Percentiles rank a stretch among this genome's conserved stretches.
These are phyloP conservation scores for Tarenaya hassleriana DNA, from an alignment of 345 rosid species.

Conservation along the genomic window DNA sequence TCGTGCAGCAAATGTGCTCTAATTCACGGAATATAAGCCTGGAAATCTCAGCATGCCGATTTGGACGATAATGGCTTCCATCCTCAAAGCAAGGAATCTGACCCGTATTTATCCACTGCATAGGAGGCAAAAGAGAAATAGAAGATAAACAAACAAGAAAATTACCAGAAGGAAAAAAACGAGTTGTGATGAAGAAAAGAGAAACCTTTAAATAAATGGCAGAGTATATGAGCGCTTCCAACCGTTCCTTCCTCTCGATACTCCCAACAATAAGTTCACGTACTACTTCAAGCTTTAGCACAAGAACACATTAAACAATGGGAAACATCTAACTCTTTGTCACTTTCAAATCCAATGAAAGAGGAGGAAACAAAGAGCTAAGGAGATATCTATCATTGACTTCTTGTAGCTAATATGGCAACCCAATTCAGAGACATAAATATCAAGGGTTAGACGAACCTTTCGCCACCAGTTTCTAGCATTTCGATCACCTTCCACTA, in stretches of 20 bases:
- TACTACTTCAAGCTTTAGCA: slow-evolving; percentile 82
- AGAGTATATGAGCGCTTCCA: slow-evolving; percentile 73
- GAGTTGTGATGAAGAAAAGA: not conserved
- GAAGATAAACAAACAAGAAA: slow-evolving; percentile 13
- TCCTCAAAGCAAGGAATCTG: slow-evolving; percentile 97
- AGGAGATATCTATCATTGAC: too few species aligned
- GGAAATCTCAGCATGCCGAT: slow-evolving; percentile 95
- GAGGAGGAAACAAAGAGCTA: too few species aligned
- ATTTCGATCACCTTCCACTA: slow-evolving; percentile 74
- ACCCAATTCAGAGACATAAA: too few species aligned
- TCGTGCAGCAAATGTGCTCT: slow-evolving; percentile 56
- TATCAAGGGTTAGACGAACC: too few species aligned
- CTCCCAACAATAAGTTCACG: slow-evolving; percentile 58
- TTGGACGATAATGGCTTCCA: slow-evolving; percentile 97
- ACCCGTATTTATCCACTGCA: slow-evolving; percentile 98
- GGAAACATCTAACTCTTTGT: slow-evolving; percentile 6
- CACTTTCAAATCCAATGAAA: slow-evolving; percentile 6
- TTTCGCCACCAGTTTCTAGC: slow-evolving; percentile 92
- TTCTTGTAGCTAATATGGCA: too few species aligned
- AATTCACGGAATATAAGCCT: slow-evolving; percentile 83
- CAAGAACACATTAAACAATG: not conserved
- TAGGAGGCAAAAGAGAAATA: slow-evolving; percentile 25
- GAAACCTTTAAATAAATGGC: slow-evolving; percentile 87
- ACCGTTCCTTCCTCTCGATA: slow-evolving; percentile 45
- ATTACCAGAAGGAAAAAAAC: slow-evolving; percentile 2